Evolutionary conservation across 2,329 filamentous ascomycete species (phyloP), one percentile per base, ranked within the genome.

Genomic region (Periconia digitata): DNA sequence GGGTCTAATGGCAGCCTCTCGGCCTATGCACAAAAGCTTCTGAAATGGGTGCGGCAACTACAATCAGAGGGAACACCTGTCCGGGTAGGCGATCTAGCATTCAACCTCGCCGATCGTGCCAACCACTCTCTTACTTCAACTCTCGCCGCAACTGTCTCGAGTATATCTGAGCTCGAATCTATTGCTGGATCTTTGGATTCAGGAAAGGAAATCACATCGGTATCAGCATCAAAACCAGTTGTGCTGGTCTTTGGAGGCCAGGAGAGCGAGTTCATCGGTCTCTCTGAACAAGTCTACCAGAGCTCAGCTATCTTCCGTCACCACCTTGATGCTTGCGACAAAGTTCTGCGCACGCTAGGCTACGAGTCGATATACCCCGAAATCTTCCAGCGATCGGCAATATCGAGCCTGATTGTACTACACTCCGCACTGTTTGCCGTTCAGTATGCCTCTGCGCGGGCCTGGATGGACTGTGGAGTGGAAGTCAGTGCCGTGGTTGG

Each of bases 401-500:
- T 53, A 4, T 8, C 34, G 6, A 44, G 50, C 23, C 24, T 50
- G 1, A 41, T 56, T 6, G 21, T 17, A 0, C 49, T 60, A 5
- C 56, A 60, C n/a, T 40, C 43, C 7, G 27, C 13, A 1, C 35
- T 53, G 6, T 56, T 60, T 37, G 51, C 53, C 12, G 37, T 53
- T 5, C 56, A 59, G 29, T 61, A 61, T 41, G 58, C 58, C 3
- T 48, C 24, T 13, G 58, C 58, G 1, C 34, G 23, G 12, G 21
- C 32, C 12, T 59, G 56, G 56, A 41, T 54, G 1, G 51, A 56
- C 32, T 35, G 15, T 27, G 56, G 58, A 1, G 43, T 60, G 1
- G 20, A 41, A 6, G 37, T 51, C 8, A 47, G 34, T 24, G 34
- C 46, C 6, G 40, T 58, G 6, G 27, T 59, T 4, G 58, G 58